These are phyloP conservation scores for Kregervanrija delftensis DNA, from an alignment of 805 yeast genomes.

Conservation along the genomic window DNA sequence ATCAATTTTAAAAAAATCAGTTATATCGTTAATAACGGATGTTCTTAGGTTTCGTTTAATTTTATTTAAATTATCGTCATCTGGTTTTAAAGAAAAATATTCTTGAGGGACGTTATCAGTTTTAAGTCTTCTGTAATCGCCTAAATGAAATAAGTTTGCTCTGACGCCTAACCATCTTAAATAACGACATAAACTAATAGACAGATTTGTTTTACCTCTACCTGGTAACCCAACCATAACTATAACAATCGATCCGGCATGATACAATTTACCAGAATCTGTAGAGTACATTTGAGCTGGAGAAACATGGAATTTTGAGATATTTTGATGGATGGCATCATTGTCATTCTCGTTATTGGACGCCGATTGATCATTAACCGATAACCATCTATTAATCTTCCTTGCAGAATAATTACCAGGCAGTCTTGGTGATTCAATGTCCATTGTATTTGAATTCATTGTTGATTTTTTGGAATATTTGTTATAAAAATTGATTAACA, in stretches of 20 bases:
- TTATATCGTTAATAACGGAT: slow-evolving; percentile 63
- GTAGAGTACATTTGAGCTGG: slow-evolving; percentile 94
- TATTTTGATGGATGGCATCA: slow-evolving; percentile 64
- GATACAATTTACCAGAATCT: slow-evolving; percentile 85
- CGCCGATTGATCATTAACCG: slow-evolving; percentile 7
- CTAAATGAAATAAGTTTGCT: slow-evolving; percentile 84
- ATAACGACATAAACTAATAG: slow-evolving; percentile 87
- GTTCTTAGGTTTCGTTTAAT: slow-evolving; percentile 53
- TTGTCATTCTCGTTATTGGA: slow-evolving; percentile 13
- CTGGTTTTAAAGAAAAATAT: slow-evolving; percentile 55
- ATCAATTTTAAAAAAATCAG: slow-evolving; percentile 61
- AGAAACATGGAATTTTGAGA: slow-evolving; percentile 59
- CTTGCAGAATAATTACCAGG: slow-evolving; percentile 53
- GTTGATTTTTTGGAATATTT: no score
- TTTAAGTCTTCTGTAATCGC: slow-evolving; percentile 72
- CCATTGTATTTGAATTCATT: slow-evolving; percentile 15
- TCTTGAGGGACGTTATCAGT: slow-evolving; percentile 53
- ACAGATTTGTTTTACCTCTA: slow-evolving; percentile 87
- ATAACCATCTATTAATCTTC: slow-evolving; percentile 42
- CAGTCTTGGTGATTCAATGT: slow-evolving; percentile 35
- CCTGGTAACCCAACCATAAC: slow-evolving; percentile 92
- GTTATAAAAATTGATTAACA: no score
- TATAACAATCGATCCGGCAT: slow-evolving; percentile 89
- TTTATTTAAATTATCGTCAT: slow-evolving; percentile 36
- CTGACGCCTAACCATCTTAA: slow-evolving; percentile 95